Conservation (phyloP, 257 asterid genomes). For the Solanum acaule region DNA sequence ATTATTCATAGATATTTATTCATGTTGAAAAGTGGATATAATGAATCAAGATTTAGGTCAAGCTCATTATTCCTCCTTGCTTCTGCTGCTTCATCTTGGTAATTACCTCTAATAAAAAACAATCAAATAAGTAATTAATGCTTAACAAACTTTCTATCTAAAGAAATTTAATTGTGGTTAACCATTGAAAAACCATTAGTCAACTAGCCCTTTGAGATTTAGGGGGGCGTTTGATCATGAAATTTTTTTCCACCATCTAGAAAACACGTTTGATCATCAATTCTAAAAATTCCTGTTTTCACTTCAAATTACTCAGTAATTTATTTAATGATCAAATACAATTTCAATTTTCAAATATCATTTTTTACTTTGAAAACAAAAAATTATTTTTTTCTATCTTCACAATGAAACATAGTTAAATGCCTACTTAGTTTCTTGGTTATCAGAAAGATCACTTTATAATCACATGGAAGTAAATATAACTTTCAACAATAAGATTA, state of each 20-base stretch:
- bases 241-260: fast-evolving
- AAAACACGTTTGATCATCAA: neutral
- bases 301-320: neutral
- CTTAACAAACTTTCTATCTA: neutral
- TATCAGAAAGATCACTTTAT: neutral
- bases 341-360: neutral
- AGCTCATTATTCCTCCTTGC: conserved; percentile 48
- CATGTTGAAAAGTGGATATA: conserved; percentile 50
- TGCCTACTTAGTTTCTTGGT: neutral
- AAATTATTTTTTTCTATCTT: fast-evolving
- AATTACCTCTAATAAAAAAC: conserved; percentile 19
- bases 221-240: neutral
- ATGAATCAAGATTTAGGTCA: conserved; percentile 75
- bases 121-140: neutral
- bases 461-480: neutral
- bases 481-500: neutral
- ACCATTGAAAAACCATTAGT: neutral
- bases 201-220: neutral
- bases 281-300: no score
- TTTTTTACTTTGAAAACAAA: neutral
- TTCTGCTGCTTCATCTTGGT: conserved; percentile 42
- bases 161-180: neutral
- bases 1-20: neutral
- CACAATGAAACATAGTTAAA: neutral
- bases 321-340: neutral